These are phyloP conservation scores for Penicillium coffeae DNA, from an alignment of 495 filamentous ascomycete species.

Conservation along the genomic window DNA sequence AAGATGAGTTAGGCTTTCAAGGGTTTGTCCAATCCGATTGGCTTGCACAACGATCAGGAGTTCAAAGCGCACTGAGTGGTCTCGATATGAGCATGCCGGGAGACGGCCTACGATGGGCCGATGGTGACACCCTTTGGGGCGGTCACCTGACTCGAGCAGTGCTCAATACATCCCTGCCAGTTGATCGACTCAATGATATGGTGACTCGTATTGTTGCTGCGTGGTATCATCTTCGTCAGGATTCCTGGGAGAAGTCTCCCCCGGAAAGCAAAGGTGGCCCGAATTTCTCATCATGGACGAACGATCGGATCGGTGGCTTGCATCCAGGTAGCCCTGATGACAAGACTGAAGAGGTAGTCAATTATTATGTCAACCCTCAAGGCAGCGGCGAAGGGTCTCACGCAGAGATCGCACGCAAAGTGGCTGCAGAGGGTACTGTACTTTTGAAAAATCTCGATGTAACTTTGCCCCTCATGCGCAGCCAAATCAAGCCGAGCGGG, in stretches of 20 bases:
- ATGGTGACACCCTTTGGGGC: conserved; percentile 81
- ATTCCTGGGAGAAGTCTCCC: conserved; percentile 55
- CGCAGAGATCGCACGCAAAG: conserved; percentile 60
- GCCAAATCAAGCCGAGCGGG: conserved; percentile 37
- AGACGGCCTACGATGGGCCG: conserved; percentile 72
- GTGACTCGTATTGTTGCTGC: conserved; percentile 83
- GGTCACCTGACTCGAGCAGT: conserved; percentile 69
- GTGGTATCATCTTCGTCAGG: conserved; percentile 89
- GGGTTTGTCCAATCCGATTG: conserved; percentile 93
- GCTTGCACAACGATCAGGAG: conserved; percentile 82
- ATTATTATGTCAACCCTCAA: conserved; percentile 71
- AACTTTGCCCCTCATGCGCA: conserved; percentile 59
- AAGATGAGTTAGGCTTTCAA: conserved; percentile 92
- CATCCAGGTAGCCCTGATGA: conserved; percentile 61
- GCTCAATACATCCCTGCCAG: conserved; percentile 77
- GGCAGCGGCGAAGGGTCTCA: conserved; percentile 60
- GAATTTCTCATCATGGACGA: conserved; percentile 90
- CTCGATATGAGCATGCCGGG: conserved; percentile 97
- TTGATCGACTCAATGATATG: conserved; percentile 90
- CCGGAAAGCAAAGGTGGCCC: conserved; percentile 64
- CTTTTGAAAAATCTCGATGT: conserved; percentile 73
- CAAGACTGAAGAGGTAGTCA: conserved; percentile 58
- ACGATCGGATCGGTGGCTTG: conserved; percentile 61
- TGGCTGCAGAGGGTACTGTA: conserved; percentile 82
- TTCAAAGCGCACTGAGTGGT: conserved; percentile 74